phyloP scores from a whole-genome alignment of 352 stramenopile species.

The Phytopythium chamaehyphon region DNA sequence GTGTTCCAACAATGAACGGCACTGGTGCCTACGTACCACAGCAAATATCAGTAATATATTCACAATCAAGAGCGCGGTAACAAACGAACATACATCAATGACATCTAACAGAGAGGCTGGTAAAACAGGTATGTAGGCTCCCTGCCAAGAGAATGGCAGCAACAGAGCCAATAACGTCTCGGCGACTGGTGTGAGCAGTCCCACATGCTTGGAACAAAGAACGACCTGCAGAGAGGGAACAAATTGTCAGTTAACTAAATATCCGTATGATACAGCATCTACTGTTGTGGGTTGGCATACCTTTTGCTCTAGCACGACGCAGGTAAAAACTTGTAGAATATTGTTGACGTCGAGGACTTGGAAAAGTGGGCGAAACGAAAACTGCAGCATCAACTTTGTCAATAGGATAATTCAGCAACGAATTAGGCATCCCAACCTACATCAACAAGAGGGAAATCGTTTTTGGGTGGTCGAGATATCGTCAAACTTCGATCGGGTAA shows the following conservation, averaged over 20 bases:
- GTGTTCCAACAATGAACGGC: conserved; percentile 92
- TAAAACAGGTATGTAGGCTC: conserved; percentile 92
- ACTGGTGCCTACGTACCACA: conserved; percentile 73
- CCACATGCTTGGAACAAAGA: conserved; percentile 88
- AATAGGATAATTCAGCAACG: neutral
- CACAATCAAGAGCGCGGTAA: conserved; percentile 1
- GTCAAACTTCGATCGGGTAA: conserved; percentile 83
- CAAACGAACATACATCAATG: conserved; percentile 71
- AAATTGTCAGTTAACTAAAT: neutral
- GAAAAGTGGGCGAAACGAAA: conserved; percentile 93
- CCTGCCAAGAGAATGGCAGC: conserved; percentile 94
- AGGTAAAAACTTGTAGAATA: conserved; percentile 88
- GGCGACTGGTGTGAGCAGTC: conserved; percentile 87
- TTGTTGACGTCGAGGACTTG: conserved; percentile 90
- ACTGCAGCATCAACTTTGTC: conserved; percentile 28
- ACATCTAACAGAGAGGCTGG: conserved; percentile 91
- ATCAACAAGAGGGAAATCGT: conserved; percentile 91
- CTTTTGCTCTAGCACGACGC: conserved; percentile 88
- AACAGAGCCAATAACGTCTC: conserved; percentile 91
- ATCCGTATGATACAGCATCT: too few species aligned
- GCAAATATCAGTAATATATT: neutral
- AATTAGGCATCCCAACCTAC: conserved; percentile 16
- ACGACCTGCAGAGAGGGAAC: conserved; percentile 59
- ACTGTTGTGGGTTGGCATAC: conserved; percentile 23
- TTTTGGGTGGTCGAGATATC: conserved; percentile 86